Evolutionary conservation across 495 filamentous ascomycete genomes (phyloP).

Genomic region (Aspergillus saccharolyticus): DNA sequence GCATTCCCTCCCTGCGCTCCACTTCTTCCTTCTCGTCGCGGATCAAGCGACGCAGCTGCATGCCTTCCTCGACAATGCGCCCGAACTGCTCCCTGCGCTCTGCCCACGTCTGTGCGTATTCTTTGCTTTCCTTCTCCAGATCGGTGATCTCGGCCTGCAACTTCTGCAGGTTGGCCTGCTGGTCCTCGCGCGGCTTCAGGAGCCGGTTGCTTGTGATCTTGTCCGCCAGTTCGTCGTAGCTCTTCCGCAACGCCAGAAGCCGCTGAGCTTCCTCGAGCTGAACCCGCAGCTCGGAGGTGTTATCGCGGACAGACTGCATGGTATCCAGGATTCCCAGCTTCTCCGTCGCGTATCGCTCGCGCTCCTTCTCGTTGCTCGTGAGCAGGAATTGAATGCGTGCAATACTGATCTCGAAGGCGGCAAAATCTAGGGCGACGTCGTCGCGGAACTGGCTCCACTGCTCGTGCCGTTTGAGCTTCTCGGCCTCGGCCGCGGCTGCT

Average conservation of each 20-base stretch:
- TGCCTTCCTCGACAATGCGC: conserved; percentile 84
- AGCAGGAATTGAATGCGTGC: conserved; percentile 82
- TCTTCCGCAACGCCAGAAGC: conserved; percentile 71
- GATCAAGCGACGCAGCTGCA: conserved; percentile 77
- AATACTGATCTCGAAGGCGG: conserved; percentile 81
- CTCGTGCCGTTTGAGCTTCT: conserved; percentile 46
- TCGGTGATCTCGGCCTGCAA: conserved; percentile 84
- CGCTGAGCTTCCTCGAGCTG: conserved; percentile 73
- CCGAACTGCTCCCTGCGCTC: conserved; percentile 86
- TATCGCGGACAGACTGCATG: conserved; percentile 71
- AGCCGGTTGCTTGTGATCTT: conserved; percentile 79
- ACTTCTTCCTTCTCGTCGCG: conserved; percentile 93
- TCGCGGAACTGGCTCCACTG: conserved; percentile 62
- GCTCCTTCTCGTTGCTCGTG: conserved; percentile 76
- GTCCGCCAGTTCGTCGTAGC: conserved; percentile 78
- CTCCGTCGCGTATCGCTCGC: conserved; percentile 77
- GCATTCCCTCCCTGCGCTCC: conserved; percentile 72
- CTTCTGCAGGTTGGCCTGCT: conserved; percentile 69
- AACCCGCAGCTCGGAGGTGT: conserved; percentile 62
- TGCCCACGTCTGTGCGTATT: conserved; percentile 77
- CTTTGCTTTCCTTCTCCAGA: conserved; percentile 74
- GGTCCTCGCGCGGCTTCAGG: conserved; percentile 77
- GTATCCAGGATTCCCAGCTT: conserved; percentile 69
- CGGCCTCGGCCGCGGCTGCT: conserved; percentile 24
- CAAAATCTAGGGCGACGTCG: conserved; percentile 85